Evolutionary conservation across 2,329 filamentous ascomycete species (phyloP).

Genomic region (Pseudogymnoascus sp.): DNA sequence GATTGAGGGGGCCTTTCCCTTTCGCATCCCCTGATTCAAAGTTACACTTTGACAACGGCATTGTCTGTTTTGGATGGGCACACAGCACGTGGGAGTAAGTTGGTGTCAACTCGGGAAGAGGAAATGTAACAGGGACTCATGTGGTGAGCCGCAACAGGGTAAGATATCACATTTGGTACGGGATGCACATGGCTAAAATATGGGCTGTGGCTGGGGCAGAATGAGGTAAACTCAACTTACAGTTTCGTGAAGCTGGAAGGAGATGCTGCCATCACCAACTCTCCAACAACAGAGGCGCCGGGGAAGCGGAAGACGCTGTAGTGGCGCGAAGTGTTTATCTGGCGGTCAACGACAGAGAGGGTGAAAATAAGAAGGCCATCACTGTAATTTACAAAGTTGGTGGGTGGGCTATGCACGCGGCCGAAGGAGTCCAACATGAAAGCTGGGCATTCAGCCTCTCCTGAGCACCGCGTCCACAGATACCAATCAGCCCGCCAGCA

Average conservation of each 20-base stretch:
- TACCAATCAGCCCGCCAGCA: neutral
- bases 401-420: neutral
- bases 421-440: neutral
- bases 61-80: neutral
- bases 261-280: neutral
- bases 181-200: conserved; percentile 2
- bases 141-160: neutral
- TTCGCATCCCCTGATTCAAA: neutral
- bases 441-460: neutral
- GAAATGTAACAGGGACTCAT: neutral
- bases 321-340: neutral
- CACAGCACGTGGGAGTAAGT: neutral
- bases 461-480: neutral
- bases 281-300: neutral
- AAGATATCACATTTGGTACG: neutral
- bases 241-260: neutral
- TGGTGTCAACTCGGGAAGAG: neutral
- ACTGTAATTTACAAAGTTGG: neutral
- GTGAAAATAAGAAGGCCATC: neutral
- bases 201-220: neutral
- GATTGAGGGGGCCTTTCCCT: neutral
- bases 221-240: neutral
- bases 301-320: neutral
- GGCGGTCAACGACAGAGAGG: neutral
- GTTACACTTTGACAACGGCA: neutral